Percentiles rank a stretch among this genome's conserved stretches.
phyloP scores from a whole-genome alignment of 1,139 yeast genomes.

The Geotrichum candidum region DNA sequence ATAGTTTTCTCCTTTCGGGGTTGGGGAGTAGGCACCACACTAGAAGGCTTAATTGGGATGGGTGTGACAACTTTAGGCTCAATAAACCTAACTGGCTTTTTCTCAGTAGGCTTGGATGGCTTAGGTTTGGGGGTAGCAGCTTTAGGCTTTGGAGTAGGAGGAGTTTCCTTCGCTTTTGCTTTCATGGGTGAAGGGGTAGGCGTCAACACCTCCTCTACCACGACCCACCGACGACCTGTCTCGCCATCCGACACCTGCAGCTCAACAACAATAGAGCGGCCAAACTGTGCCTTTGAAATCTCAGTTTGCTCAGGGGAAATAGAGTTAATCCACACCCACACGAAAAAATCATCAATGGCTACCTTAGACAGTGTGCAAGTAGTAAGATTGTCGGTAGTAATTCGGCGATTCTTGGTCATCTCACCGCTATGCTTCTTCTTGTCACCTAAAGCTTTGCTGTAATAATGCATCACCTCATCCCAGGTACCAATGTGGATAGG shows the following conservation, averaged over 20 bases:
- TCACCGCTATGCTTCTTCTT: conserved; percentile 8
- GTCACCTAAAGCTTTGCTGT: conserved; percentile 10
- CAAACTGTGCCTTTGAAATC: conserved; percentile 61
- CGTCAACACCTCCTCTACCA: conserved; percentile 52
- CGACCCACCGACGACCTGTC: conserved; percentile 70
- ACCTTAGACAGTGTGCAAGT: conserved; percentile 58
- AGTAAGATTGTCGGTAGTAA: conserved; percentile 23
- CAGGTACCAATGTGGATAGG: conserved; percentile 12
- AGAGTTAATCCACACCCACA: conserved; percentile 87
- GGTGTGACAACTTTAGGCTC: conserved; percentile 3
- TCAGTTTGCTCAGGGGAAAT: conserved; percentile 70
- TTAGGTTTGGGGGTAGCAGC: conserved; percentile 6
- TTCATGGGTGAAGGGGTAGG: conserved; percentile 29
- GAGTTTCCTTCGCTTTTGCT: conserved; percentile 18
- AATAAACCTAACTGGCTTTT: conserved; percentile 14
- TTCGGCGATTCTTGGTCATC: conserved; percentile 12
- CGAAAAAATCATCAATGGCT: conserved; percentile 76
- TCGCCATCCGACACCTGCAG: conserved; percentile 40
- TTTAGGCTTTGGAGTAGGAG: conserved; percentile 1
- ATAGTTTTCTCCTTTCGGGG: conserved; percentile 8
- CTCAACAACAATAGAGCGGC: conserved; percentile 71
- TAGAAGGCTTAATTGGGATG: conserved; percentile 1
- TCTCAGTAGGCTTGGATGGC: background rate
- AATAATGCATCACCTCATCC: conserved; percentile 13
- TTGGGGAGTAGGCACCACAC: background rate